Percentiles rank a stretch among this genome's conserved stretches.
These are phyloP conservation scores for Torulaspora maleeae DNA, from an alignment of 805 yeast genomes.

Conservation along the genomic window DNA sequence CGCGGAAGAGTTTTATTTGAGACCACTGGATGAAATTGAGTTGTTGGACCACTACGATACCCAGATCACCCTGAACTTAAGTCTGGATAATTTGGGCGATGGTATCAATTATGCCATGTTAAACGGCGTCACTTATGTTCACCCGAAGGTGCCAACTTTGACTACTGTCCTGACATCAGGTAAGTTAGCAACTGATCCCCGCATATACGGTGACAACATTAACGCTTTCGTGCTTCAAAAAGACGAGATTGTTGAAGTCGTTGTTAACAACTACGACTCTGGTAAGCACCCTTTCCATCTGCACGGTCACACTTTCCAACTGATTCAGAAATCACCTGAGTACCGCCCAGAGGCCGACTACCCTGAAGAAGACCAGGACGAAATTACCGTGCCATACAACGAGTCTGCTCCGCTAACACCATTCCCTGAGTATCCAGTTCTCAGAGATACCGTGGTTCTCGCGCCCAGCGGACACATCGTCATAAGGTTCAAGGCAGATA, in stretches of 20 bases:
- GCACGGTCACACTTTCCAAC: slow-evolving; percentile 69
- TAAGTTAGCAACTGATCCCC: slow-evolving; percentile 46
- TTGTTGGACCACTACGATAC: slow-evolving; percentile 58
- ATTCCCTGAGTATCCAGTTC: slow-evolving; percentile 55
- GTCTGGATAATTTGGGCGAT: slow-evolving; percentile 65
- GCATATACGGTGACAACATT: slow-evolving; percentile 71
- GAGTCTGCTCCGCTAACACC: slow-evolving; percentile 39
- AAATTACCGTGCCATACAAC: slow-evolving; percentile 49
- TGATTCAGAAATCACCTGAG: slow-evolving; percentile 49
- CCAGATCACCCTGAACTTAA: slow-evolving; percentile 52
- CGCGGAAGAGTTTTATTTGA: slow-evolving; percentile 37
- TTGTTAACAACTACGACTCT: slow-evolving; percentile 73
- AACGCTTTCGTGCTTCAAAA: slow-evolving; percentile 56
- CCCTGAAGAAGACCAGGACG: slow-evolving; percentile 25
- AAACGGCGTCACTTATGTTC: slow-evolving; percentile 57
- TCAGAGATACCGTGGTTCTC: slow-evolving; percentile 68
- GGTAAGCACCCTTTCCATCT: slow-evolving; percentile 78
- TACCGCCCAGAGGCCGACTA: slow-evolving; percentile 43
- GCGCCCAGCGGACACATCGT: slow-evolving; percentile 66
- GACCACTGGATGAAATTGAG: slow-evolving; percentile 42
- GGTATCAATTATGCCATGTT: slow-evolving; percentile 76
- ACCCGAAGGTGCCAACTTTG: slow-evolving; percentile 69
- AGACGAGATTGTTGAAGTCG: slow-evolving; percentile 67
- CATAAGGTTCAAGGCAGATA: slow-evolving; percentile 69
- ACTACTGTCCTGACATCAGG: slow-evolving; percentile 62